phyloP scores from a whole-genome alignment of 257 asterid genomes.

The Galeopsis tetrahit region DNA sequence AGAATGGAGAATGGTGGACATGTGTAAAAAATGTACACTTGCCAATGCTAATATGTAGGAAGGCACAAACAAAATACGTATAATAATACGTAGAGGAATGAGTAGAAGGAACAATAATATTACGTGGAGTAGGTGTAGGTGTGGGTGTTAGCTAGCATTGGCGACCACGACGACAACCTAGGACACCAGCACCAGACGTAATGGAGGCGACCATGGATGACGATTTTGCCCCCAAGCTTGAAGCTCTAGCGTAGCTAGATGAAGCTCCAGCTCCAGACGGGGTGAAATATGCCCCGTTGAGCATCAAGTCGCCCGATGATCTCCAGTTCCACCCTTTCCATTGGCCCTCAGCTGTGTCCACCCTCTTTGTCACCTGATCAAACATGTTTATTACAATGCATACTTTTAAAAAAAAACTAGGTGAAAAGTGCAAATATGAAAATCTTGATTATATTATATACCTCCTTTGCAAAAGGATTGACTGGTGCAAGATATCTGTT shows the following conservation, averaged over 20 bases:
- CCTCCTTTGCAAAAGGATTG: conserved; percentile 84
- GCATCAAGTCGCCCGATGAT: conserved; percentile 87
- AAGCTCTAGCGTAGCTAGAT: conserved; percentile 87
- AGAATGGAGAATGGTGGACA: conserved; percentile 42
- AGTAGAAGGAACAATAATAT: conserved; percentile 8
- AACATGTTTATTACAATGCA: background rate
- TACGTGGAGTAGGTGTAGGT: background rate
- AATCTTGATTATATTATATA: conserved; percentile 27
- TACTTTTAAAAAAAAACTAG: background rate
- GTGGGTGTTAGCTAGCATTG: conserved; percentile 46
- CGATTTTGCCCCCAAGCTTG: conserved; percentile 87
- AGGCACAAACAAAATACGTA: conserved; percentile 40
- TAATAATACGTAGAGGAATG: conserved; percentile 17
- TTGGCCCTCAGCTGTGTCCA: conserved; percentile 50
- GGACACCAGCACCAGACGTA: conserved; percentile 80
- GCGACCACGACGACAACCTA: conserved; percentile 70
- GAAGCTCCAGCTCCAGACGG: conserved; percentile 92
- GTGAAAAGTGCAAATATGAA: background rate
- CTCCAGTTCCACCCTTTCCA: conserved; percentile 97
- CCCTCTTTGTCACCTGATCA: conserved; percentile 82
- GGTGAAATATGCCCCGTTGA: conserved; percentile 85
- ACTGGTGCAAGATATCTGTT: conserved; percentile 83
- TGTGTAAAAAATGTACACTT: conserved; percentile 82
- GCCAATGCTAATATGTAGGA: conserved; percentile 42
- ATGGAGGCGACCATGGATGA: conserved; percentile 71